A percentile compares a stretch with the other conserved stretches of the same genome.
Conservation (phyloP, 176 grass and related monocot genomes). For the Neostapfia colusana region DNA sequence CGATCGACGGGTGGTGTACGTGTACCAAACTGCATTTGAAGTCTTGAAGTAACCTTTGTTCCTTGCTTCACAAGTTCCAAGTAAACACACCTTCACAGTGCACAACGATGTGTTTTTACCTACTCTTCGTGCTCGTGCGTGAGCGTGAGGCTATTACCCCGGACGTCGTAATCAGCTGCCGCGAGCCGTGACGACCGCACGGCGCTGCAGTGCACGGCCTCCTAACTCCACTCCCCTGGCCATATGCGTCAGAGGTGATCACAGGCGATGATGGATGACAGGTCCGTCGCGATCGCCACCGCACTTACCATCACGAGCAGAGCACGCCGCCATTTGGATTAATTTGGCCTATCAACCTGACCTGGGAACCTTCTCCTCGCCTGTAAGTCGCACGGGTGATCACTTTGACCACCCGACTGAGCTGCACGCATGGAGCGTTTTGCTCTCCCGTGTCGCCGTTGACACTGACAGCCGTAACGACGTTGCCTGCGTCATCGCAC, state of each 20-base stretch:
- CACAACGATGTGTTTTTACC: too few relatives aligned
- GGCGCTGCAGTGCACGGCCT: too few relatives aligned
- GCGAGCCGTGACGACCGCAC: slow-evolving; percentile 22
- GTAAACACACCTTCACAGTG: too few relatives aligned
- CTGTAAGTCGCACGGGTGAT: not conserved
- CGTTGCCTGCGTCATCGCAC: slow-evolving; percentile 3
- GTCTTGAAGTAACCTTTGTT: not conserved
- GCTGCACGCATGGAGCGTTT: not conserved
- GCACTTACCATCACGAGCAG: not conserved
- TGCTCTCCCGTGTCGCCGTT: not conserved
- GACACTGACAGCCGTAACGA: slow-evolving; percentile 21
- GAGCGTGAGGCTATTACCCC: too few relatives aligned
- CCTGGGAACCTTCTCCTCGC: not conserved
- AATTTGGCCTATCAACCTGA: too few relatives aligned
- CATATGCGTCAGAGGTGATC: not conserved
- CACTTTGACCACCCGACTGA: not conserved
- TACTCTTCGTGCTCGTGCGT: not conserved
- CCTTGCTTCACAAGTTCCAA: not conserved
- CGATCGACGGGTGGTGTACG: too few relatives aligned
- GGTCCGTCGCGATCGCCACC: not conserved
- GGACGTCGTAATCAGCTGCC: slow-evolving; percentile 1
- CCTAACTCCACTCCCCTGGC: too few relatives aligned
- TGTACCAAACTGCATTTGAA: not conserved
- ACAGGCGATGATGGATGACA: too few relatives aligned
- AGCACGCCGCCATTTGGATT: not conserved